Percentiles rank a stretch among this genome's conserved stretches.
Evolutionary conservation across 176 grass and related monocot species (phyloP).

Genomic region (Carex myosuroides): DNA sequence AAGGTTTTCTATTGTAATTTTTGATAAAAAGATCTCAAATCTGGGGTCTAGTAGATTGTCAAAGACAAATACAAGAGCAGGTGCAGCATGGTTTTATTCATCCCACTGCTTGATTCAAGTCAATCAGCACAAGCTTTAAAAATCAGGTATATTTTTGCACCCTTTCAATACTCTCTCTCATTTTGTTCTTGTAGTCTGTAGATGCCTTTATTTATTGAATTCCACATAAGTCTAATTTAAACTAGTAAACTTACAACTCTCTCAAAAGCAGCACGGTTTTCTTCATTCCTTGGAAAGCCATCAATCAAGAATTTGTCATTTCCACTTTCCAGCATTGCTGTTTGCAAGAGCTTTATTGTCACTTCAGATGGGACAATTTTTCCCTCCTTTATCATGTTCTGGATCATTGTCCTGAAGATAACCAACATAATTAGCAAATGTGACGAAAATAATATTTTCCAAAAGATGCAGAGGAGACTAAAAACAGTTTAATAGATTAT

Average conservation of each 20-base stretch:
- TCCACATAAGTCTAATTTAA: neutral
- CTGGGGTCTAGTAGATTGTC: neutral
- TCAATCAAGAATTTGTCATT: slow-evolving; percentile 84
- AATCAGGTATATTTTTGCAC: neutral
- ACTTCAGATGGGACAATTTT: slow-evolving; percentile 91
- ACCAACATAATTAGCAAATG: slow-evolving; percentile 9
- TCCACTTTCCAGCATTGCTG: slow-evolving; percentile 65
- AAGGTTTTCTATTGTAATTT: neutral
- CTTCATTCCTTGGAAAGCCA: slow-evolving; percentile 88
- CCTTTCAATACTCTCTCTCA: neutral
- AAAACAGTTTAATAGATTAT: neutral
- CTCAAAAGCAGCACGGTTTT: slow-evolving; percentile 86
- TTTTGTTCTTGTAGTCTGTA: neutral
- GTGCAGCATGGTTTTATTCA: slow-evolving; percentile 65
- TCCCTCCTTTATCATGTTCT: slow-evolving; percentile 97
- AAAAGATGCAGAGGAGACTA: neutral
- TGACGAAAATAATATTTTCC: neutral
- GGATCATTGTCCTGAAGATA: slow-evolving; percentile 74
- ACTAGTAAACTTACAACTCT: slow-evolving; percentile 48
- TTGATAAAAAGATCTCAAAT: neutral
- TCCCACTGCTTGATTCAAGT: slow-evolving; percentile 15
- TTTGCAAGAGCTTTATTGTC: slow-evolving; percentile 77
- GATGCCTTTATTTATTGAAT: neutral
- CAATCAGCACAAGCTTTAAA: neutral
- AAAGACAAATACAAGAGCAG: neutral